Evolutionary conservation across 2,329 filamentous ascomycete species (phyloP), one percentile per base, ranked within the genome.

Genomic region (Colletotrichum camelliae): DNA sequence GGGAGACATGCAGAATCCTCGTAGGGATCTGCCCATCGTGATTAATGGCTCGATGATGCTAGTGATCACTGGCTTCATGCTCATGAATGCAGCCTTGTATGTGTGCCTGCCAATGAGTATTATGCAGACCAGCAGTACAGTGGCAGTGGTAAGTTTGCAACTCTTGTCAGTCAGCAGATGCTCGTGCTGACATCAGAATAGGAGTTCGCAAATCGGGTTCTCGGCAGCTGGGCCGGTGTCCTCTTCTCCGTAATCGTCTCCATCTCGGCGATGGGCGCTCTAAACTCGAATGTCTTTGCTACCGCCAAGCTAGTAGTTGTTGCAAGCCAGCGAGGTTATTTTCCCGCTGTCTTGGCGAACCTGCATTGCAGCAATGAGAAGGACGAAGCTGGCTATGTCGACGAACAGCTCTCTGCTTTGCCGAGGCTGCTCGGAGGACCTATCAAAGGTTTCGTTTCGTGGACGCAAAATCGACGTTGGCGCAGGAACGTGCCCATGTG

Each of bases 251-350:
- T 84, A 43, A 80, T 85, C 2, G 84, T 87, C 21, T 84, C 82
- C 37, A 77, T 85, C 21, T 86, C 85, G 29, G 85, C 84, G 69
- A 83, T 84, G 68, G 86, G 86, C 3, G 84, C 84, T 13, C 82
- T 87, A 27, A 86, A 86, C 55, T 84, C 84, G 72, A 88, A 87
- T 72, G 80, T 87, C 64, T 88, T 88, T 79, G 82, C 86, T 18
- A 83, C 84, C 4, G 84, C 85, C 48, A 84, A 85, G 76, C 81
- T 88, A 39, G 85, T 81, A 52, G 83, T 86, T 60, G 84, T 84
- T 65, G 85, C 84, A 33, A 80, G 79, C 52, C 79, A 80, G 68
- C 80, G 81, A 75, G 77, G 79, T 69, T 82, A 80, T 77, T 79
- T 81, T 39, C 80, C 81, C 64, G 74, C 74, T 24, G 67, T 80